A percentile compares a stretch with the other conserved stretches of the same genome.
Conservation (phyloP, 495 filamentous ascomycete species). For the Xylaria sp. region DNA sequence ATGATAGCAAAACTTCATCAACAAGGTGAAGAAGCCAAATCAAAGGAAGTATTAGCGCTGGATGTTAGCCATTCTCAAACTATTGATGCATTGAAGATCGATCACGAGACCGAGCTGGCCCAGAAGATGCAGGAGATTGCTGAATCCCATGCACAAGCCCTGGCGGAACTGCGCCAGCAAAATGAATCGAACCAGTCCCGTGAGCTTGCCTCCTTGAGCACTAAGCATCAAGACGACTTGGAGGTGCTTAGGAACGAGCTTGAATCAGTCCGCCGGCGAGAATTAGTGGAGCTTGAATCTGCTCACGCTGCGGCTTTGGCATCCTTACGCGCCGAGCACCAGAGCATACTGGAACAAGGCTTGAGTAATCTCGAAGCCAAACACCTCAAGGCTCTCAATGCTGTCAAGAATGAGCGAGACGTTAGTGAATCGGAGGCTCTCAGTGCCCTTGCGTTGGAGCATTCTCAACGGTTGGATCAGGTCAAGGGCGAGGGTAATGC, state of each 20-base stretch:
- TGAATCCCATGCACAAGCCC: conserved; percentile 19
- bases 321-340: conserved; percentile 31
- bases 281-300: conserved; percentile 30
- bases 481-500: conserved; percentile 29
- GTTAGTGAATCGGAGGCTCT: conserved; percentile 28
- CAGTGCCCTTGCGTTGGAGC: conserved; percentile 19
- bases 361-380: conserved; percentile 26
- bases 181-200: conserved; percentile 16
- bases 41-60: conserved; percentile 31
- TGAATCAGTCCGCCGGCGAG: conserved; percentile 17
- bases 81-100: conserved; percentile 28
- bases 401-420: conserved; percentile 27
- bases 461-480: conserved; percentile 28
- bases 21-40: conserved; percentile 31
- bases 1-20: conserved; percentile 29
- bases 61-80: conserved; percentile 25
- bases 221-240: conserved; percentile 20
- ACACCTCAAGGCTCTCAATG: conserved; percentile 30
- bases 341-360: conserved; percentile 27
- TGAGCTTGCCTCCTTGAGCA: conserved; percentile 17
- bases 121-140: conserved; percentile 32
- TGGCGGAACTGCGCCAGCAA: conserved; percentile 30
- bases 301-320: conserved; percentile 27
- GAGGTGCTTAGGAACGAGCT: conserved; percentile 28
- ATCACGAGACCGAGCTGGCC: conserved; percentile 27